phyloP scores from a whole-genome alignment of 2,329 filamentous ascomycete species.

The Colletotrichum paranaense region DNA sequence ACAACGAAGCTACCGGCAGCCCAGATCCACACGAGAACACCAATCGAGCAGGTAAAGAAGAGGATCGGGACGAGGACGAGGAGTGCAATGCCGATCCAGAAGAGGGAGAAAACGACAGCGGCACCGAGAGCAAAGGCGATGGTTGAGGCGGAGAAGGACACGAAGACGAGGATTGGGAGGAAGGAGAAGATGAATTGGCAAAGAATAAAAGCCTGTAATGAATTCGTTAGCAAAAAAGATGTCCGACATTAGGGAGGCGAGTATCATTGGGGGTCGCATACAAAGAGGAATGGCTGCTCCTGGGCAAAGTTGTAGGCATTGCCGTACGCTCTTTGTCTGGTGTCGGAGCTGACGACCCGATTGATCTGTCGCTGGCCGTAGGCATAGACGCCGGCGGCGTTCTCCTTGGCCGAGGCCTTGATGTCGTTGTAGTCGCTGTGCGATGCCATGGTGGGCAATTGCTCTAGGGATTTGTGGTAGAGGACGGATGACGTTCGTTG shows the following conservation, averaged over 20 bases:
- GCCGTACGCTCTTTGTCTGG: conserved; percentile 67
- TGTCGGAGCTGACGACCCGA: conserved; percentile 68
- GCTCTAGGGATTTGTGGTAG: background rate
- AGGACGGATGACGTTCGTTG: background rate
- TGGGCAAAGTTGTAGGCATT: conserved; percentile 66
- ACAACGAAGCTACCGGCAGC: conserved; percentile 68
- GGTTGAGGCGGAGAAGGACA: conserved; percentile 72
- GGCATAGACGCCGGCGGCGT: conserved; percentile 49
- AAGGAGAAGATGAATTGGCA: conserved; percentile 74
- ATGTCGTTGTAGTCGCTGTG: conserved; percentile 37
- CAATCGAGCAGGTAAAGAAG: conserved; percentile 72
- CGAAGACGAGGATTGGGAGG: conserved; percentile 76
- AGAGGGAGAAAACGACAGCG: conserved; percentile 73
- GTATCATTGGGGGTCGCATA: conserved; percentile 52
- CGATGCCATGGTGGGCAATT: background rate
- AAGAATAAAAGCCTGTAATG: conserved; percentile 71
- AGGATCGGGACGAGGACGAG: conserved; percentile 76
- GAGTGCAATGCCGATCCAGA: conserved; percentile 75
- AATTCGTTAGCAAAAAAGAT: background rate
- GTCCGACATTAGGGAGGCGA: background rate
- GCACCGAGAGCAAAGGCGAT: conserved; percentile 71
- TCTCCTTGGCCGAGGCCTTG: conserved; percentile 44
- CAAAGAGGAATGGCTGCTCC: conserved; percentile 76
- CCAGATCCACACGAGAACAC: conserved; percentile 75
- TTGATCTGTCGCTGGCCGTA: conserved; percentile 59